A percentile compares a stretch with the other conserved stretches of the same genome.
Evolutionary conservation across 2,329 filamentous ascomycete genomes (phyloP).

Genomic region (Tolypocladium tropicale): DNA sequence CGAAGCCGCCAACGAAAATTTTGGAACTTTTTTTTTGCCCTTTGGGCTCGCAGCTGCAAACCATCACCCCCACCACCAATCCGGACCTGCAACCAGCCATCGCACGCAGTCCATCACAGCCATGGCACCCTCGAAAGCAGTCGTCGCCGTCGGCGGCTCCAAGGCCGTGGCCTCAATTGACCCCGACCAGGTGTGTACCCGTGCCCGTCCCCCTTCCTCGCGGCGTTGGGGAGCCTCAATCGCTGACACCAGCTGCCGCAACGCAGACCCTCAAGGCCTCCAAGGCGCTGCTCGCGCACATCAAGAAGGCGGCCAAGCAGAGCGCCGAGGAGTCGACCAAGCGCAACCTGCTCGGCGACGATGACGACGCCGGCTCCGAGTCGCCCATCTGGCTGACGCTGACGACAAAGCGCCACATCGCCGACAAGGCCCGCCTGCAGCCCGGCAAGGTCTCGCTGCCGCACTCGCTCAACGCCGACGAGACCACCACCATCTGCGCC

Average conservation of each 20-base stretch:
- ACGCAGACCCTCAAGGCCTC: constrained; percentile 52
- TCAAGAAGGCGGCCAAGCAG: constrained; percentile 44
- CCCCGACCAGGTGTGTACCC: constrained; percentile 27
- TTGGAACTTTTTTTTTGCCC: constrained; percentile 15
- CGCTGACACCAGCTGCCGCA: not conserved
- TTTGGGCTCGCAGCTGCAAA: constrained; percentile 3
- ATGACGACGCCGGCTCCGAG: constrained; percentile 30
- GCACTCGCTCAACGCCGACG: constrained; percentile 59
- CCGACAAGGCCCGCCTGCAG: constrained; percentile 69
- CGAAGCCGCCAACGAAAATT: constrained; percentile 19
- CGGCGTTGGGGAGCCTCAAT: too few species aligned
- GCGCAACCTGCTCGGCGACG: constrained; percentile 44
- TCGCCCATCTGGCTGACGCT: constrained; percentile 52
- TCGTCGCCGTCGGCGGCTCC: constrained; percentile 21
- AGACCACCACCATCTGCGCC: constrained; percentile 62
- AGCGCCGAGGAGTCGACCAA: constrained; percentile 36
- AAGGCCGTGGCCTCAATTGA: constrained; percentile 24
- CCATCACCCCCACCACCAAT: constrained; percentile 16
- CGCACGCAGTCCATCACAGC: constrained; percentile 4
- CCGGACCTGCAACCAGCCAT: constrained; percentile 8
- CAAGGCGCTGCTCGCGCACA: constrained; percentile 50
- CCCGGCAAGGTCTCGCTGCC: constrained; percentile 73
- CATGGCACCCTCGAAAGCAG: constrained; percentile 32
- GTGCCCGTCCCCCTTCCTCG: not conserved
- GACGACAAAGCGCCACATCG: constrained; percentile 55